A percentile compares a stretch with the other conserved stretches of the same genome.
Conservation (phyloP, 169 alveolate genomes). For the Eimeria mitis region DNA sequence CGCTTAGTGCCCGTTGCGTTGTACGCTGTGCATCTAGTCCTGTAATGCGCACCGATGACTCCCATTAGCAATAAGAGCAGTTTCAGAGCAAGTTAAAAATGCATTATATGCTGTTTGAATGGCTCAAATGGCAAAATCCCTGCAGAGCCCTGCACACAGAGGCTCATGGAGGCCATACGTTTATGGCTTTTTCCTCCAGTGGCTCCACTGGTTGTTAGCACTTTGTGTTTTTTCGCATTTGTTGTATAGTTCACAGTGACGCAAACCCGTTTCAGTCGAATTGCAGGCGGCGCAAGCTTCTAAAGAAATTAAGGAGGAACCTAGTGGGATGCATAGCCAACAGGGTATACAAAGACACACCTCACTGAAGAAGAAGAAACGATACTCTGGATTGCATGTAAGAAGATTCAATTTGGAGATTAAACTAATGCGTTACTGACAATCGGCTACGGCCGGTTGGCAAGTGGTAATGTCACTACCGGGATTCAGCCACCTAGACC, state of each 20-base stretch:
- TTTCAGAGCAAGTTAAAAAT: neutral
- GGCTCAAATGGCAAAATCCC: neutral
- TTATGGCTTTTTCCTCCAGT: neutral
- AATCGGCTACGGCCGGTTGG: neutral
- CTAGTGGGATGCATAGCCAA: neutral
- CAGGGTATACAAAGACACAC: neutral
- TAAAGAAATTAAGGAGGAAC: neutral
- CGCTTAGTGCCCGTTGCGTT: neutral
- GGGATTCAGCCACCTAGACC: neutral
- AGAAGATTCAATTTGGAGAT: neutral
- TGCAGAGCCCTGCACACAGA: neutral
- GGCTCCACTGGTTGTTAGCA: neutral
- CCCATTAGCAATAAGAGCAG: neutral
- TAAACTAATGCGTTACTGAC: neutral
- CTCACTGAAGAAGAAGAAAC: neutral
- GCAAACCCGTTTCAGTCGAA: neutral
- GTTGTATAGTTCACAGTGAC: neutral
- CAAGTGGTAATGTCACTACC: neutral
- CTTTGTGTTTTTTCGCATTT: neutral
- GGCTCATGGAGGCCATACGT: neutral
- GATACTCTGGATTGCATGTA: neutral
- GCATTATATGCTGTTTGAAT: neutral
- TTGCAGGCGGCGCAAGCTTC: neutral
- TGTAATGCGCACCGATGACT: neutral
- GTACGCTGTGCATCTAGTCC: neutral